These are phyloP conservation scores for Xylaria bambusicola DNA, from an alignment of 495 filamentous ascomycete genomes.

Conservation along the genomic window DNA sequence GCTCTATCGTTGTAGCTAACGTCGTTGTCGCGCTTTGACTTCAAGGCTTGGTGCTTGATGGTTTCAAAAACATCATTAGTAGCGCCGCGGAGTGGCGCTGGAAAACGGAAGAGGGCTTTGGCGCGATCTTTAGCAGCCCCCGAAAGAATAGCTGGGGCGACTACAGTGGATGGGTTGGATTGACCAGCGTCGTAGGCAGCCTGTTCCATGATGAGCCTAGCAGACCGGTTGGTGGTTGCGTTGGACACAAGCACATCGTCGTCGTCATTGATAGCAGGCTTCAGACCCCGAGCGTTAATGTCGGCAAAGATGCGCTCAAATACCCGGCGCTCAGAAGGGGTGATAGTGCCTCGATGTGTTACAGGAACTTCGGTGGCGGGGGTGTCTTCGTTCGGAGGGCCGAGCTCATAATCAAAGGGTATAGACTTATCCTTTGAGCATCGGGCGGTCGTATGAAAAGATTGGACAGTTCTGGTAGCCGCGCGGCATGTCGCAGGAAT, in stretches of 20 bases:
- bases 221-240: constrained; percentile 2
- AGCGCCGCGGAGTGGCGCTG: constrained; percentile 41
- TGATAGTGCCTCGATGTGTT: constrained; percentile 52
- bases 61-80: constrained; percentile 39
- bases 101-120: constrained; percentile 43
- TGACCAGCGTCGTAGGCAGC: constrained; percentile 28
- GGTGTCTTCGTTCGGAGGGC: background rate
- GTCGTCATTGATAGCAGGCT: constrained; percentile 17
- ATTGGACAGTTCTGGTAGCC: constrained; percentile 19
- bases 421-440: constrained; percentile 2
- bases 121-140: constrained; percentile 29
- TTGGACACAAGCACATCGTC: background rate
- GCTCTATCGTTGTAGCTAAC: background rate
- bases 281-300: constrained; percentile 39
- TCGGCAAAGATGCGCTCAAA: constrained; percentile 64
- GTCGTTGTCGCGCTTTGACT: background rate
- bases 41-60: constrained; percentile 22
- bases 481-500: constrained; percentile 26
- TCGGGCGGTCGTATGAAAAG: constrained; percentile 21
- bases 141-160: constrained; percentile 9
- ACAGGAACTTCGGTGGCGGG: background rate
- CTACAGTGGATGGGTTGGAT: constrained; percentile 14
- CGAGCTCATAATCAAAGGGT: constrained; percentile 17
- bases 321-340: constrained; percentile 51
- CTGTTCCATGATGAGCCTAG: constrained; percentile 40